Evolutionary conservation across 257 asterid genomes (phyloP).

Genomic region (Solanum chaucha): DNA sequence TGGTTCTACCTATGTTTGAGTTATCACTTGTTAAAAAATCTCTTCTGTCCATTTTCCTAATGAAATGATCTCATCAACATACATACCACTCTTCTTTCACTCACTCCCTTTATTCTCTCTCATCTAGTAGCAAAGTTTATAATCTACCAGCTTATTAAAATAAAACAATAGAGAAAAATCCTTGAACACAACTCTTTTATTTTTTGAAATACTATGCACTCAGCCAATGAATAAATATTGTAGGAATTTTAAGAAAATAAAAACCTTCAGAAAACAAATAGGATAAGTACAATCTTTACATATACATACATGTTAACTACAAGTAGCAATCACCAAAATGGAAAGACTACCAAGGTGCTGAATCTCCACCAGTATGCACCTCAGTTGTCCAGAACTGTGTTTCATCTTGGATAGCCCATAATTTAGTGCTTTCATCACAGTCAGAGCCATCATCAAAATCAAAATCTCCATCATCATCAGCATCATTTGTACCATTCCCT

Average conservation of each 20-base stretch:
- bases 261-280: not conserved
- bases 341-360: slow-evolving; percentile 50
- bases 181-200: not conserved
- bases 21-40: too few species aligned
- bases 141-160: not conserved
- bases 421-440: slow-evolving; percentile 19
- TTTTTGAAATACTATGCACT: not conserved
- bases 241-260: not conserved
- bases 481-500: slow-evolving; percentile 23
- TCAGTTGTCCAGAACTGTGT: slow-evolving; percentile 57
- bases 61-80: too few species aligned
- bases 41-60: too few species aligned
- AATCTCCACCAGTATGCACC: slow-evolving; percentile 11
- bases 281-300: not conserved
- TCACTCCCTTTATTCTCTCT: not conserved
- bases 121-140: not conserved
- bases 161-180: not conserved
- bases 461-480: slow-evolving; percentile 15
- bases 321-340: not conserved
- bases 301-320: not conserved
- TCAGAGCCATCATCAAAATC: slow-evolving; percentile 19
- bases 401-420: slow-evolving; percentile 13
- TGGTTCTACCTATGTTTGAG: too few species aligned
- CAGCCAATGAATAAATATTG: not conserved
- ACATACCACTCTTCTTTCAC: too few species aligned